Evolutionary conservation across 768 basidiomycete genomes (phyloP).

Genomic region (Lentinula raphanica): DNA sequence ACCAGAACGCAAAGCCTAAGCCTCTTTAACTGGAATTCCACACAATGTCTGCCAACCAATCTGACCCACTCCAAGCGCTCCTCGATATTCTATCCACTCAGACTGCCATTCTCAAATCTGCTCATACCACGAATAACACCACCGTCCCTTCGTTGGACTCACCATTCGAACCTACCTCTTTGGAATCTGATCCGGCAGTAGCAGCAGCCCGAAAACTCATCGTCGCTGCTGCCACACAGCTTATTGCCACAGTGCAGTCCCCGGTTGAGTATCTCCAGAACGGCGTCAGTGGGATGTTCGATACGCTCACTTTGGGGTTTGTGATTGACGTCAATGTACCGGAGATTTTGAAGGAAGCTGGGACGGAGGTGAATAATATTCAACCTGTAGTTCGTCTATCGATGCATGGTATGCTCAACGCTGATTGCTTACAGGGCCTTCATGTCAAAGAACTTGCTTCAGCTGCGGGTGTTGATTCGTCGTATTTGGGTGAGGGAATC

Average conservation of each 20-base stretch:
- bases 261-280: conserved; percentile 15
- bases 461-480: conserved; percentile 20
- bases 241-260: conserved; percentile 17
- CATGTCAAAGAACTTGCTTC: conserved; percentile 30
- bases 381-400: too few relatives aligned
- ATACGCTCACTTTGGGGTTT: conserved; percentile 15
- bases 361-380: conserved; percentile 13
- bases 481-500: conserved; percentile 21
- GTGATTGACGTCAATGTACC: conserved; percentile 26
- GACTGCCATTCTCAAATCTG: background rate
- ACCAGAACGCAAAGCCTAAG: too few relatives aligned
- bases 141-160: background rate
- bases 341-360: conserved; percentile 30
- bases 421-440: conserved; percentile 19
- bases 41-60: background rate
- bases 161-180: background rate
- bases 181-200: background rate
- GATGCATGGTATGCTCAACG: background rate
- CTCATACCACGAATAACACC: background rate
- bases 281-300: conserved; percentile 11
- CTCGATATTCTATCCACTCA: background rate
- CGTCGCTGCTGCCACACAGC: conserved; percentile 9
- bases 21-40: too few relatives aligned
- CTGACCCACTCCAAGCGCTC: background rate
- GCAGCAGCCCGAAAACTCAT: conserved; percentile 4